Conservation (phyloP, 2,329 filamentous ascomycete species). For the Microcyclospora pomicola region DNA sequence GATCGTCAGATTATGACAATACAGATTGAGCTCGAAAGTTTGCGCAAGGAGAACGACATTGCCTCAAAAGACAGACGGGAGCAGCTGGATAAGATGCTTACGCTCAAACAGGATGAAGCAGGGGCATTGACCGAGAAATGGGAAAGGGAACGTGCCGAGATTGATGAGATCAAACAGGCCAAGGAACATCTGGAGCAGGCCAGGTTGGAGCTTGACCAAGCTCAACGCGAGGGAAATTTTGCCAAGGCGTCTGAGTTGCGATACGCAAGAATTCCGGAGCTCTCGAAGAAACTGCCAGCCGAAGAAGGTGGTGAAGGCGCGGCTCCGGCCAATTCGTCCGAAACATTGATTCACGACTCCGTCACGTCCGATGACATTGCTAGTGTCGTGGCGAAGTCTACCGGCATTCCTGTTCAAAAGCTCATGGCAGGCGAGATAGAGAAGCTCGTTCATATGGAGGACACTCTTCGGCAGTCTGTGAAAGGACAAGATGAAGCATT, state of each 20-base stretch:
- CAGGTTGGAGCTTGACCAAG: slow-evolving; percentile 70
- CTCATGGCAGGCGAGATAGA: slow-evolving; percentile 88
- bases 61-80: slow-evolving; percentile 77
- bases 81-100: slow-evolving; percentile 66
- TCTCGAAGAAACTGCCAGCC: slow-evolving; percentile 67
- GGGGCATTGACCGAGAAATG: slow-evolving; percentile 65
- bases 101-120: slow-evolving; percentile 63
- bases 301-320: slow-evolving; percentile 44
- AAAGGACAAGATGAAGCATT: slow-evolving; percentile 91
- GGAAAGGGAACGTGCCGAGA: slow-evolving; percentile 78
- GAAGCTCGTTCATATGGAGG: slow-evolving; percentile 92
- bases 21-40: slow-evolving; percentile 87
- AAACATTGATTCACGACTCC: slow-evolving; percentile 72
- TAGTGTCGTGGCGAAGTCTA: slow-evolving; percentile 76
- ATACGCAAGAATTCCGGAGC: slow-evolving; percentile 70
- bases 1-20: slow-evolving; percentile 96
- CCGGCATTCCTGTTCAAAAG: slow-evolving; percentile 85
- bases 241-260: slow-evolving; percentile 78
- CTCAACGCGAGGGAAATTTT: slow-evolving; percentile 79
- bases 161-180: slow-evolving; percentile 72
- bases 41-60: slow-evolving; percentile 86
- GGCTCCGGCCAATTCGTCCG: slow-evolving; percentile 15
- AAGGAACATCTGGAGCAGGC: slow-evolving; percentile 84
- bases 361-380: slow-evolving; percentile 95
- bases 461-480: slow-evolving; percentile 67